phyloP scores from a whole-genome alignment of 352 stramenopile genomes.

The Globisporangium orthogonon region DNA sequence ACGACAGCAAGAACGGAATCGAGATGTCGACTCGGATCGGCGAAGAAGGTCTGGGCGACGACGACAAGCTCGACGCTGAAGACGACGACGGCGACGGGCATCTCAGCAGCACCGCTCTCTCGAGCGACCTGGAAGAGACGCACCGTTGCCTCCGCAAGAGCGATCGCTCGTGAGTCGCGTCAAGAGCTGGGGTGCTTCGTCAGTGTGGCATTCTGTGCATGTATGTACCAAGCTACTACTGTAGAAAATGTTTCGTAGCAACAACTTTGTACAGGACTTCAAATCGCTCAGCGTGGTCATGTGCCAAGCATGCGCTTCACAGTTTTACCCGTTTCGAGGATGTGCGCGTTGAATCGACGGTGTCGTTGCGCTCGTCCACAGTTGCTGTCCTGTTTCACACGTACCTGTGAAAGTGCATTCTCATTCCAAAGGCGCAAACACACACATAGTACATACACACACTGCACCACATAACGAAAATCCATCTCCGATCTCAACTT shows the following conservation, averaged over 20 bases:
- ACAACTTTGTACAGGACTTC: no score
- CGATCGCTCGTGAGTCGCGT: background rate
- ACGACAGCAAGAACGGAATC: background rate
- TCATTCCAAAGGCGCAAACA: no score
- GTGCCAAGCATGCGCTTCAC: no score
- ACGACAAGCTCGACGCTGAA: background rate
- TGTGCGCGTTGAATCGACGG: no score
- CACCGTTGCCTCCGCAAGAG: slow-evolving; percentile 7
- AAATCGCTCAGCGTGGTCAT: no score
- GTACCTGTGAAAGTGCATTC: no score
- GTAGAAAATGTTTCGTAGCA: no score
- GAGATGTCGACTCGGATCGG: slow-evolving; percentile 6
- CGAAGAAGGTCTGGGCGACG: slow-evolving; percentile 4
- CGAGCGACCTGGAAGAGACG: slow-evolving; percentile 7
- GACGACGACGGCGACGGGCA: slow-evolving; percentile 2
- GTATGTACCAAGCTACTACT: no score
- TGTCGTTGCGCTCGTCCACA: no score
- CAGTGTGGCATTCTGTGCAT: no score
- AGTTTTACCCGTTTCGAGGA: no score
- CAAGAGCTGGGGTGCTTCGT: background rate
- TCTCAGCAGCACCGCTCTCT: background rate
- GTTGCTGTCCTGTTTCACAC: no score
- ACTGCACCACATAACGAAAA: background rate
- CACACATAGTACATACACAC: background rate
- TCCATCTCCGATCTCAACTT: background rate